Conservation (phyloP, 2,329 filamentous ascomycete genomes). For the Botryotinia narcissicola region DNA sequence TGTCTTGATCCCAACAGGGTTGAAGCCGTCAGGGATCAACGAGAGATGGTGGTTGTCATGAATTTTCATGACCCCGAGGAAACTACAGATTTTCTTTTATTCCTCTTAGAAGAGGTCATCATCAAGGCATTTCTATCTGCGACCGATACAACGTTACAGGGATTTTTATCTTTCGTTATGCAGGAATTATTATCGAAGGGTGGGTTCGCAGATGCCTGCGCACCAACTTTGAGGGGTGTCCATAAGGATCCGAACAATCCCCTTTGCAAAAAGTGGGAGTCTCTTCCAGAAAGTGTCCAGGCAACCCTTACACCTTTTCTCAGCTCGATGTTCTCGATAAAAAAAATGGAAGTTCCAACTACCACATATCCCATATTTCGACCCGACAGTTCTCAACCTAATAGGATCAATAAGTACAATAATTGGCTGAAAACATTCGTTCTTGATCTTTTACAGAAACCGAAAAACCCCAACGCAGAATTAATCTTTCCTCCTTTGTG, state of each 20-base stretch:
- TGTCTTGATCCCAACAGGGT: slow-evolving; percentile 89
- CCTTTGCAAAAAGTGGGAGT: slow-evolving; percentile 71
- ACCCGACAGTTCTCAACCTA: slow-evolving; percentile 48
- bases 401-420: slow-evolving; percentile 71
- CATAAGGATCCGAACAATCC: slow-evolving; percentile 48
- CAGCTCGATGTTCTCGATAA: slow-evolving; percentile 76
- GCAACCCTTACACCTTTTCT: slow-evolving; percentile 87
- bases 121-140: slow-evolving; percentile 90
- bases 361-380: slow-evolving; percentile 72
- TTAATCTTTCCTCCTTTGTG: slow-evolving; percentile 79
- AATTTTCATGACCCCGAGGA: slow-evolving; percentile 81
- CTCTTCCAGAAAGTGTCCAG: slow-evolving; percentile 72
- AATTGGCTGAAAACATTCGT: slow-evolving; percentile 81
- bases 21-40: slow-evolving; percentile 73
- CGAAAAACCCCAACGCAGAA: slow-evolving; percentile 69
- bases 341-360: slow-evolving; percentile 50
- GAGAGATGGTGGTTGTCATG: slow-evolving; percentile 79
- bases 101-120: slow-evolving; percentile 80
- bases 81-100: slow-evolving; percentile 80
- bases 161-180: slow-evolving; percentile 91
- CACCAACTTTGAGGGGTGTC: slow-evolving; percentile 35
- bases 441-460: slow-evolving; percentile 76
- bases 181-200: slow-evolving; percentile 82
- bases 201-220: slow-evolving; percentile 61
- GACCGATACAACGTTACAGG: slow-evolving; percentile 82